Base-by-base conservation (phyloP, 768 basidiomycete species). In the Rhizopogon rudus region DNA sequence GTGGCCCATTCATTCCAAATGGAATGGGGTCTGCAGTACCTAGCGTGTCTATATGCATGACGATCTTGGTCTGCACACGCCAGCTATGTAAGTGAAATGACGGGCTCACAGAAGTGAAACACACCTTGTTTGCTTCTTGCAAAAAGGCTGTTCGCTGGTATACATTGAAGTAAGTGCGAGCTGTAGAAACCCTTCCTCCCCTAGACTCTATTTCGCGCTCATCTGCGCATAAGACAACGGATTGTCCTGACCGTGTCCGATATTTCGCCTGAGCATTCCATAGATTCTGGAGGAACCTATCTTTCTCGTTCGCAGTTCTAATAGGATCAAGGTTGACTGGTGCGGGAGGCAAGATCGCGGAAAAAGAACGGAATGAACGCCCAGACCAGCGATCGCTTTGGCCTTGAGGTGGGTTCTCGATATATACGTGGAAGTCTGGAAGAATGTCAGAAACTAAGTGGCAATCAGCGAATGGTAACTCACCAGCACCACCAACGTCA, bases 241-340 rank as follows among this genome's bases (percentile, higher is more conserved):
- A 88, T 64, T 88, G 87, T 0, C 87, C 88, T 7, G 77, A 70
- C 51, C 82, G 81, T 2, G 91, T 81, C 55, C 94, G 78, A 60
- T 88, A 88, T 45, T 78, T 82, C 7, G 92, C 92, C 67, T 98
- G 94, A 22, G 85, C 86, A 42, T 80, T 80, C 94, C 94, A 98
- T 10, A 98, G 71, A 65, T 93, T 93, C 60, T 93, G 86, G 33
- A 98, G 71, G 65, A 98, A 98, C 8, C 88, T 81, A 40, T 78
- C 78, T 70, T 95, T 96, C 67, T 90, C 88, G 6, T 65, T 67
- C 54, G 82, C 78, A 4, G 84, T 81, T 52, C 81, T 78, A 0
- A 73, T 70, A 16, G 88, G 87, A 63, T 93, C 88, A 35, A 87
- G 66, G 55, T 84, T 83, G 43, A 81, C 65, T 0, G 86, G 76